Base-by-base conservation (phyloP, 768 basidiomycete genomes). In the Mycena olivaceomarginata region DNA sequence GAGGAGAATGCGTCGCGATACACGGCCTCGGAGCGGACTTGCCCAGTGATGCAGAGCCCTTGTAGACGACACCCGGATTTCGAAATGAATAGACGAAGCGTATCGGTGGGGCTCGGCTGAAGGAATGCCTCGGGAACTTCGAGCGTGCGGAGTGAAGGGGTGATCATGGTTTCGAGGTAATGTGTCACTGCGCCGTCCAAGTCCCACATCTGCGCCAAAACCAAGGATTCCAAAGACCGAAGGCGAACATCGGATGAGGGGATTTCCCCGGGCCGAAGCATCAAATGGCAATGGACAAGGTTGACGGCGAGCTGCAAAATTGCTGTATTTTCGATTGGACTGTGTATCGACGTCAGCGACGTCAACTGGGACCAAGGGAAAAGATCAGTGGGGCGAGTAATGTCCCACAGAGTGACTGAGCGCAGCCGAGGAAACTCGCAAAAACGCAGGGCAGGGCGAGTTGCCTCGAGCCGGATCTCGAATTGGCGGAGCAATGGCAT, bases 311-410 rank as follows among this genome's bases (percentile, higher is more conserved):
- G 41, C 12, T 16, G 15, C 25, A 67, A 31, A n/a, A 73, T 18
- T 4, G 72, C 41, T 3, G 25, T 20, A 12, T 22, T 37, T 10
- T 72, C 18, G 2, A 0, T 0, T 25, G 20, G 25, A 1, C 10
- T 16, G 31, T 4, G 2, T 2, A 43, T 11, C 53, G 66, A 22
- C 18, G 64, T 67, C 18, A 73, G 13, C 18, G 64, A 73, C 9
- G 72, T 73, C 72, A 73, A 51, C 22, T 74, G 72, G 31, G 37
- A 67, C 72, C 65, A 67, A 2, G 72, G 72, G 7, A 74, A 41
- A 40, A 60, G 1, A 11, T 16, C 40, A 11, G 31, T 8, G 5
- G 37, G 4, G 10, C 12, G 11, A 11, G 43, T 5, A n/a, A 48
- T 5, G 37, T 60, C 31, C 41, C 20, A 46, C 12, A 67, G 43